Evolutionary conservation across 139 green algal genomes (phyloP).

Genomic region (Parachlorella kessleri): DNA sequence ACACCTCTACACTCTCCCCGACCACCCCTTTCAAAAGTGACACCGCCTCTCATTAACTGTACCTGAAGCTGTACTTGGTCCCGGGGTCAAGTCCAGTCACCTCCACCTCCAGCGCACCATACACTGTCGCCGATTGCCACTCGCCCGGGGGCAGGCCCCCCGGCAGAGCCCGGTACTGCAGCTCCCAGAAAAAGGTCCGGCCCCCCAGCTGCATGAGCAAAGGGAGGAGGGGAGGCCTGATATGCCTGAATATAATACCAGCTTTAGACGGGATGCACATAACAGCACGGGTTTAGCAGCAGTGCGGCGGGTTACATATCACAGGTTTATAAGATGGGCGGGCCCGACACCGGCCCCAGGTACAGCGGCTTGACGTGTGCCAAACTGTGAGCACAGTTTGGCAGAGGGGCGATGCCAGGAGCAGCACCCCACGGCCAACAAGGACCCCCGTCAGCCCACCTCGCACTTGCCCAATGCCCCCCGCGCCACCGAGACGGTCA

Average conservation of each 20-base stretch:
- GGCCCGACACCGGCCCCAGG: too few species aligned
- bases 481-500: slow-evolving; percentile 16
- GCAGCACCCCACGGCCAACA: too few species aligned
- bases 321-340: too few species aligned
- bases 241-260: too few species aligned
- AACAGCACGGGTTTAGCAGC: not conserved
- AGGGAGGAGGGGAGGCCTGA: not conserved
- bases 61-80: slow-evolving; percentile 24
- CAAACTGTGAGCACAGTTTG: too few species aligned
- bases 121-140: slow-evolving; percentile 3
- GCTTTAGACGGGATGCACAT: too few species aligned
- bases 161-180: slow-evolving; percentile 24
- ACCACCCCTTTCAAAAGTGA: too few species aligned
- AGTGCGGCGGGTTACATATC: not conserved
- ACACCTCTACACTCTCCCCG: too few species aligned
- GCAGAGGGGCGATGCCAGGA: too few species aligned
- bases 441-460: not conserved
- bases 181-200: slow-evolving; percentile 23
- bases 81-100: slow-evolving; percentile 10
- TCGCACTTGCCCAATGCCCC: not conserved
- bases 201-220: not conserved
- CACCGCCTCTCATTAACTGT: too few species aligned
- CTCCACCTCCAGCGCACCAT: slow-evolving; percentile 1
- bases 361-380: too few species aligned
- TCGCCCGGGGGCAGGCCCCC: not conserved